Evolutionary conservation across 2,329 filamentous ascomycete species (phyloP).

Genomic region (Exophiala sideris): DNA sequence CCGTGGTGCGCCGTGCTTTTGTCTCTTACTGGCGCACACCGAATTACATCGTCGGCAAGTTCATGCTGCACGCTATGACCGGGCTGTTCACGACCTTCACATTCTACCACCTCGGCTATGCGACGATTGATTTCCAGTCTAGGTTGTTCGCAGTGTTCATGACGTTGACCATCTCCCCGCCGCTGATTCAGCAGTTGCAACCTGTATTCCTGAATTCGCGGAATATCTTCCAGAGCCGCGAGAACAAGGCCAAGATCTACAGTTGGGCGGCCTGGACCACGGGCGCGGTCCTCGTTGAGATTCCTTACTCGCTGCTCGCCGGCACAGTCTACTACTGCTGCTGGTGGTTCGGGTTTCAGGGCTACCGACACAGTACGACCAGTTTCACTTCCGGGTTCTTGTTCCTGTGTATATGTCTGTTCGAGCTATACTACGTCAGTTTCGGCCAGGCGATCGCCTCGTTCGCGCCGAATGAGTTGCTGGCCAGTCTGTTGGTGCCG

Average conservation of each 20-base stretch:
- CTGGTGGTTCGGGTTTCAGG: slow-evolving; percentile 61
- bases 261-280: slow-evolving; percentile 69
- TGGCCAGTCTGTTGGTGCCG: slow-evolving; percentile 65
- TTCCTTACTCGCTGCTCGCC: slow-evolving; percentile 66
- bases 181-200: slow-evolving; percentile 73
- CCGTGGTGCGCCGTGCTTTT: slow-evolving; percentile 58
- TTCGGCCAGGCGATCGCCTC: slow-evolving; percentile 64
- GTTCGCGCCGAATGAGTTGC: slow-evolving; percentile 62
- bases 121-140: slow-evolving; percentile 63
- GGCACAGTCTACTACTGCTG: slow-evolving; percentile 63
- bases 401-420: slow-evolving; percentile 57
- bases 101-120: slow-evolving; percentile 60
- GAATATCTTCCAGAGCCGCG: slow-evolving; percentile 66
- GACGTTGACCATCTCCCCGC: slow-evolving; percentile 70
- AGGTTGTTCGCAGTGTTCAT: slow-evolving; percentile 74
- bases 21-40: slow-evolving; percentile 62
- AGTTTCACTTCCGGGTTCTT: slow-evolving; percentile 54
- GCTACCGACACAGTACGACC: slow-evolving; percentile 55
- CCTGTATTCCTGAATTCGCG: slow-evolving; percentile 66
- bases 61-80: slow-evolving; percentile 60
- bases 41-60: slow-evolving; percentile 59
- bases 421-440: slow-evolving; percentile 57
- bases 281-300: slow-evolving; percentile 63
- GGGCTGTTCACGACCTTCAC: slow-evolving; percentile 69
- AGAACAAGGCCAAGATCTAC: slow-evolving; percentile 77